Evolutionary conservation across 768 basidiomycete species (phyloP), one percentile per base, ranked within the genome.

Genomic region (Russula olivacea): DNA sequence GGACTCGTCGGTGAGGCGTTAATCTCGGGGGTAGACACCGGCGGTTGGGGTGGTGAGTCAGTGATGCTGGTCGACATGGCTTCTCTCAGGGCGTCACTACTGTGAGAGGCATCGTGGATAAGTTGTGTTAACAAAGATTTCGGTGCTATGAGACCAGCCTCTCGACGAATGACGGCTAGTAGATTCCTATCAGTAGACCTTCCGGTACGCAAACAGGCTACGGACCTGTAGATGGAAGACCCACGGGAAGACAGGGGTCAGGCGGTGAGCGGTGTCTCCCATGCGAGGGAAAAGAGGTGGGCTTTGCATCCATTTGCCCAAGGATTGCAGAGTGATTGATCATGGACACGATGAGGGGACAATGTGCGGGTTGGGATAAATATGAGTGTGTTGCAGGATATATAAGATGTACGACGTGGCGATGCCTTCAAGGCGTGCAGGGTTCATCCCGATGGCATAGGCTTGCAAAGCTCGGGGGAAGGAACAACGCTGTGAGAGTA

Each of bases 151-250:
- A 73, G 72, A 47, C 80, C 77, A 32, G 88, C 91, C 76, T 93
- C 91, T 50, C 90, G 83, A 73, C 82, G 78, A 25, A 93, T 73
- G 68, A 89, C 86, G 58, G 82, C 87, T 88, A 72, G 48, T 64
- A 68, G 69, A 12, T 52, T 66, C 72, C 60, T 71, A 72, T 66
- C 4, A 47, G 23, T 47, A 52, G n/a, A 30, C 23, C 4, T 9
- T 38, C 41, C 25, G 30, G 30, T 51, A 43, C 47, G 25, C 61
- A 57, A 60, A 34, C 15, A 51, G 61, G 11, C 43, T 25, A 45
- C 77, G 81, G 67, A 87, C 87, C 80, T 64, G 75, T 79, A 9
- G 85, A 81, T 15, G 89, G 89, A 50, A 91, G 79, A n/a, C 88
- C 80, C 56, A 80, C 81, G 36, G 84, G 87, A 38, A 91, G 77